Evolutionary conservation across 1,284 basidiomycete genomes (phyloP).

Genomic region (Cutaneotrichosporon mucoides): DNA sequence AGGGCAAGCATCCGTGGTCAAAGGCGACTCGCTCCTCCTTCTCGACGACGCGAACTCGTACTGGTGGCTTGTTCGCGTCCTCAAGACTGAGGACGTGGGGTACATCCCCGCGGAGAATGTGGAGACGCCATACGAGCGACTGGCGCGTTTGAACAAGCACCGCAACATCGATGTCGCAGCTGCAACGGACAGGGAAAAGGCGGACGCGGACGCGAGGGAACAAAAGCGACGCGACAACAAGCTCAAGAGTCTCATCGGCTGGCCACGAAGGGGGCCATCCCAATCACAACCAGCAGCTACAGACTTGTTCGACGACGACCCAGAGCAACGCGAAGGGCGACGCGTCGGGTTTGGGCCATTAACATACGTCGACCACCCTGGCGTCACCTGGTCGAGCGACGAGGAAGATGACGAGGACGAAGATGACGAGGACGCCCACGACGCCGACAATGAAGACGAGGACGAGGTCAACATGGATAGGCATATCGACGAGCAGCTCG

Average conservation of each 20-base stretch:
- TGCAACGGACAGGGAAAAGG: conserved; percentile 32
- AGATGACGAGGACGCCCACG: conserved; percentile 64
- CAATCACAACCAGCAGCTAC: conserved; percentile 6
- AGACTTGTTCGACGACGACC: conserved; percentile 12
- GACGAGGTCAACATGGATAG: conserved; percentile 16
- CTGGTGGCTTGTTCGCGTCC: conserved; percentile 95
- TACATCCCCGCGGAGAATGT: conserved; percentile 99
- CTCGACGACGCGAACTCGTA: conserved; percentile 97
- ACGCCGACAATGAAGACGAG: conserved; percentile 21
- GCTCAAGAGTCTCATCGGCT: conserved; percentile 33
- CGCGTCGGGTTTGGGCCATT: conserved; percentile 52
- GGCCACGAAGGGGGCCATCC: conserved; percentile 21
- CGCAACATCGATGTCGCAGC: conserved; percentile 82
- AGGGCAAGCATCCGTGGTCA: conserved; percentile 93
- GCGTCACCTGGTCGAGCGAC: conserved; percentile 64
- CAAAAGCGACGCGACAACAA: conserved; percentile 16
- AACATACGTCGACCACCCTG: conserved; percentile 54
- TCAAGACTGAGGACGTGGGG: conserved; percentile 98
- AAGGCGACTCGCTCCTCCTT: conserved; percentile 86
- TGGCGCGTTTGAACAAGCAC: conserved; percentile 94
- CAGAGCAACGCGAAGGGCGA: conserved; percentile 25
- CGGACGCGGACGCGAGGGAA: conserved; percentile 18
- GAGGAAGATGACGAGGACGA: conserved; percentile 58
- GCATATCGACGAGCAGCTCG: conserved; percentile 7
- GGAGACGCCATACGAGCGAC: conserved; percentile 93